Conservation (phyloP, 345 rosid genomes). For the Aethionema arabicum region DNA sequence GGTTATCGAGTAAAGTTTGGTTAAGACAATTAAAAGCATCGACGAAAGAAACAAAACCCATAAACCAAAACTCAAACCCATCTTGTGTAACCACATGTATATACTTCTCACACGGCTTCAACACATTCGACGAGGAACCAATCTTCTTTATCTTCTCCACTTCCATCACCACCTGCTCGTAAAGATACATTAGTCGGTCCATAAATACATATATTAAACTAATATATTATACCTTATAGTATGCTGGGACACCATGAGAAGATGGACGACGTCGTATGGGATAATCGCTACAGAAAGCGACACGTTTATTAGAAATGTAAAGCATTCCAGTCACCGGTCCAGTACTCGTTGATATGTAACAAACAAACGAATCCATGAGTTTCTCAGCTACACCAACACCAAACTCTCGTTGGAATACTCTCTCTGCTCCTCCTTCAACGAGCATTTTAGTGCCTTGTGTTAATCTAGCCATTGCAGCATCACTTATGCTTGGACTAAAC, state of each 20-base stretch:
- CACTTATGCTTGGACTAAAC: slow-evolving; percentile 61
- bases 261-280: slow-evolving; percentile 49
- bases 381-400: slow-evolving; percentile 52
- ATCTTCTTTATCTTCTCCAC: slow-evolving; percentile 56
- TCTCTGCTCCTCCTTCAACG: slow-evolving; percentile 75
- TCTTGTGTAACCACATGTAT: slow-evolving; percentile 57
- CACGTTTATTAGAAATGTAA: slow-evolving; percentile 57
- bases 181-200: not conserved
- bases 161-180: slow-evolving; percentile 58
- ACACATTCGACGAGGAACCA: slow-evolving; percentile 53
- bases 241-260: slow-evolving; percentile 45
- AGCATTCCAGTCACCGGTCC: slow-evolving; percentile 80
- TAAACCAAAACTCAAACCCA: slow-evolving; percentile 79
- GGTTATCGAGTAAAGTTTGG: slow-evolving; percentile 41
- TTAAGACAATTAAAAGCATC: slow-evolving; percentile 66
- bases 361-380: slow-evolving; percentile 66
- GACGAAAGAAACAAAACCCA: slow-evolving; percentile 76
- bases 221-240: slow-evolving; percentile 57
- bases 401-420: slow-evolving; percentile 66
- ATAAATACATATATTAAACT: not conserved
- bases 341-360: slow-evolving; percentile 68
- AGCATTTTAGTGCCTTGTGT: slow-evolving; percentile 70
- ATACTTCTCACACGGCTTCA: slow-evolving; percentile 59
- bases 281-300: slow-evolving; percentile 68
- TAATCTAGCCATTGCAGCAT: slow-evolving; percentile 85